Percentiles rank a stretch among this genome's conserved stretches.
These are phyloP conservation scores for Vitis amurensis DNA, from an alignment of 164 flowering plant species.

Conservation along the genomic window DNA sequence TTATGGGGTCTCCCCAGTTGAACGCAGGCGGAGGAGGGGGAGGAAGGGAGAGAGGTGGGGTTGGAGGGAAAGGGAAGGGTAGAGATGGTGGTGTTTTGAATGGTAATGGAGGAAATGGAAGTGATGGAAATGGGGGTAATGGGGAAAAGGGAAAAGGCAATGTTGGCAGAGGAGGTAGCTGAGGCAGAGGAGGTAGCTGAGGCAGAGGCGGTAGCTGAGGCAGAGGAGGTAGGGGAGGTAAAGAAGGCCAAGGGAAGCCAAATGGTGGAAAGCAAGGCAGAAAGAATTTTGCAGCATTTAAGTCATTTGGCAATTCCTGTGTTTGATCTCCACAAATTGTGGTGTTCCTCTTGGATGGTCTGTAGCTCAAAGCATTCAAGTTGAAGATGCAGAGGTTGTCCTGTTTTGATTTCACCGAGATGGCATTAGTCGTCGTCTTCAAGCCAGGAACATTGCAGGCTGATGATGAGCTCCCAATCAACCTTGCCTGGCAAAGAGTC, in stretches of 20 bases:
- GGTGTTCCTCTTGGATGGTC: slow-evolving; percentile 35
- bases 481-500: slow-evolving; percentile 51
- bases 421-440: slow-evolving; percentile 36
- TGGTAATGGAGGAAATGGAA: too few relatives aligned
- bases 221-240: slow-evolving; percentile 17
- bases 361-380: slow-evolving; percentile 49
- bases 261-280: slow-evolving; percentile 41
- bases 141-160: slow-evolving; percentile 11
- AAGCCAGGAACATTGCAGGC: slow-evolving; percentile 52
- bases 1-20: slow-evolving; percentile 26
- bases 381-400: slow-evolving; percentile 53
- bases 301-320: slow-evolving; percentile 17
- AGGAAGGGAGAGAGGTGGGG: slow-evolving; percentile 16
- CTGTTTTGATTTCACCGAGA: slow-evolving; percentile 53
- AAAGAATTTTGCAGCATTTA: slow-evolving; percentile 42
- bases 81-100: slow-evolving; percentile 15
- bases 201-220: slow-evolving; percentile 22
- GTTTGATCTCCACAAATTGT: slow-evolving; percentile 44
- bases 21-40: slow-evolving; percentile 31
- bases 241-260: slow-evolving; percentile 31
- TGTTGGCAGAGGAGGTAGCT: slow-evolving; percentile 10
- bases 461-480: slow-evolving; percentile 40
- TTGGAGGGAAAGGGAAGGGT: slow-evolving; percentile 31
- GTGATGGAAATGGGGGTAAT: slow-evolving; percentile 21
- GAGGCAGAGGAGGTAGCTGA: slow-evolving; percentile 23